phyloP scores from a whole-genome alignment of 1,139 yeast species.

The Candida frijolesensis region DNA sequence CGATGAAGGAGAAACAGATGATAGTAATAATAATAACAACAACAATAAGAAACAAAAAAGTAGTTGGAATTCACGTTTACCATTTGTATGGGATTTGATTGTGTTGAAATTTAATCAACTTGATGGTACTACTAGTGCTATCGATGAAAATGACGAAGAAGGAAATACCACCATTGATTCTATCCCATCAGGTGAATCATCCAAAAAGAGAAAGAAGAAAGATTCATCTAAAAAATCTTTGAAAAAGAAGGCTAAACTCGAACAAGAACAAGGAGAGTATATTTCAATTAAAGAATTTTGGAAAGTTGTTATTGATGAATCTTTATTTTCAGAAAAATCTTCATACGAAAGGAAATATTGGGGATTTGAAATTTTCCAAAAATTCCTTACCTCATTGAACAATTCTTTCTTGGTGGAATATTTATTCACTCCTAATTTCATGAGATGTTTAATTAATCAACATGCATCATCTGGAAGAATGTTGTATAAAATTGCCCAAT shows the following conservation, averaged over 20 bases:
- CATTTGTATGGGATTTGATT: slow-evolving; percentile 81
- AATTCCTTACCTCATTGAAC: slow-evolving; percentile 34
- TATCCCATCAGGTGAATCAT: slow-evolving; percentile 7
- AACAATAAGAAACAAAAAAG: slow-evolving; percentile 48
- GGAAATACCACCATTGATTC: no score
- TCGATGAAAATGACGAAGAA: slow-evolving; percentile 17
- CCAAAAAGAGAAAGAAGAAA: slow-evolving; percentile 19
- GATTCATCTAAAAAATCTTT: slow-evolving; percentile 23
- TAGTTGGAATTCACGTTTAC: slow-evolving; percentile 77
- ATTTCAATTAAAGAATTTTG: slow-evolving; percentile 71
- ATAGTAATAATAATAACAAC: neutral
- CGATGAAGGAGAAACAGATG: slow-evolving; percentile 26
- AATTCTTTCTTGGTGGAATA: slow-evolving; percentile 25
- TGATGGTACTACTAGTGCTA: slow-evolving; percentile 18
- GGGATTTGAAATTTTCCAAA: slow-evolving; percentile 76
- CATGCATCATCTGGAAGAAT: slow-evolving; percentile 65
- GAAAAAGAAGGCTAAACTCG: slow-evolving; percentile 19
- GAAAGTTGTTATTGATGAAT: slow-evolving; percentile 78
- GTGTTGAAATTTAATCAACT: slow-evolving; percentile 40
- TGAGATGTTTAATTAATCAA: slow-evolving; percentile 80
- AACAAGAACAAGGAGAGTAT: slow-evolving; percentile 12
- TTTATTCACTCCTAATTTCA: slow-evolving; percentile 68
- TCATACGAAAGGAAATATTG: slow-evolving; percentile 85
- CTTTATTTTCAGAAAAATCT: slow-evolving; percentile 72
- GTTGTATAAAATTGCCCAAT: slow-evolving; percentile 66